These are phyloP conservation scores for Gracilaria vermiculophylla DNA, from an alignment of 23 red algal genomes.

Conservation along the genomic window DNA sequence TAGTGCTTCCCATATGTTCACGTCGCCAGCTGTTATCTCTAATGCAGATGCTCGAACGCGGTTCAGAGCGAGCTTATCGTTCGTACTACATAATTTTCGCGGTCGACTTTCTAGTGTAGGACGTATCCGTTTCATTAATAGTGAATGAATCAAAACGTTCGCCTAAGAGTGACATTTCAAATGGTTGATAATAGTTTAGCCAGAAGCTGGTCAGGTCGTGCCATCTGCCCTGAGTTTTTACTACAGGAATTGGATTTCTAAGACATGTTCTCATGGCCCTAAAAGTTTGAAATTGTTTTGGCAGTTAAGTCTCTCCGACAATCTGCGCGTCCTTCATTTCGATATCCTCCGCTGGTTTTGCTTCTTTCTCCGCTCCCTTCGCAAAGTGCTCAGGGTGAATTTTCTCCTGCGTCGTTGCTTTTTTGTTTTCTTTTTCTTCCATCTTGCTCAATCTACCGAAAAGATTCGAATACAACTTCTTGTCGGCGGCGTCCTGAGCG, in stretches of 20 bases:
- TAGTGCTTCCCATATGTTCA: neutral
- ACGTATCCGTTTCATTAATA: too few relatives aligned
- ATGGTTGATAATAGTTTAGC: too few relatives aligned
- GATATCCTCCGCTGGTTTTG: neutral
- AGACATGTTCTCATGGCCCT: too few relatives aligned
- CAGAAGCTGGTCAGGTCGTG: too few relatives aligned
- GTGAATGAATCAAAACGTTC: too few relatives aligned
- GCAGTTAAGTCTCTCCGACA: constrained; percentile 1
- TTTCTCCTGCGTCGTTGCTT: neutral
- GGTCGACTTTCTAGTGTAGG: too few relatives aligned
- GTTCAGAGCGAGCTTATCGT: too few relatives aligned
- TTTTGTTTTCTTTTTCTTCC: constrained; percentile 46
- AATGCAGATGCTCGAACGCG: too few relatives aligned
- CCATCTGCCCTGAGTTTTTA: neutral
- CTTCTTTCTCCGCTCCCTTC: neutral
- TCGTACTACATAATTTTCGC: too few relatives aligned
- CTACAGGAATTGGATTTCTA: neutral
- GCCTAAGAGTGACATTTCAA: too few relatives aligned
- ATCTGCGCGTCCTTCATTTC: constrained; percentile 39
- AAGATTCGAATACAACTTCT: constrained; percentile 73
- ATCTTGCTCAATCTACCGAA: constrained; percentile 68
- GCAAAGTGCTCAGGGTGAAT: neutral
- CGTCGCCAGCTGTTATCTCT: too few relatives aligned
- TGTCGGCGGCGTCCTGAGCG: constrained; percentile 74
- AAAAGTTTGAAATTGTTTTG: neutral